Conservation (phyloP, 2,329 filamentous ascomycete species). For the Alternaria ventricosa region DNA sequence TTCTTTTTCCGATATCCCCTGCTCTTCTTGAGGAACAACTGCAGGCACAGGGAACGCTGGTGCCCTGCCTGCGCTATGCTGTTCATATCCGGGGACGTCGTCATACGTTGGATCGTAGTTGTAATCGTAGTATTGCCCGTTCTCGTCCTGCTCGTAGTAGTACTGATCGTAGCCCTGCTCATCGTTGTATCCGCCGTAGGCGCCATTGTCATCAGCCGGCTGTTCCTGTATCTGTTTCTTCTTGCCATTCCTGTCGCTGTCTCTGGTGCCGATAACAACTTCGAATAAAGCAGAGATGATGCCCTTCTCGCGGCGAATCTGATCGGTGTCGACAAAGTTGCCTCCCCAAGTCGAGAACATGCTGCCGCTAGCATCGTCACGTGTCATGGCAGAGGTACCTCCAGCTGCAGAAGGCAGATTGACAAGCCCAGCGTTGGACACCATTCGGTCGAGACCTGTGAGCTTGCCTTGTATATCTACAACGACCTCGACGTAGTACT, state of each 20-base stretch:
- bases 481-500: conserved; percentile 91
- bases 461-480: conserved; percentile 90
- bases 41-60: conserved; percentile 62
- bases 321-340: conserved; percentile 85
- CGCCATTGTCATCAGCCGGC: conserved; percentile 16
- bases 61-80: conserved; percentile 39
- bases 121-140: conserved; percentile 43
- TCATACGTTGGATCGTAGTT: conserved; percentile 41
- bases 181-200: conserved; percentile 32
- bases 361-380: conserved; percentile 51
- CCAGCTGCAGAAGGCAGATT: conserved; percentile 52
- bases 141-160: conserved; percentile 42
- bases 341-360: conserved; percentile 64
- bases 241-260: conserved; percentile 67
- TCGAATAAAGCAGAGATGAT: conserved; percentile 90
- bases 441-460: conserved; percentile 72
- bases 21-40: conserved; percentile 62
- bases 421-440: conserved; percentile 63
- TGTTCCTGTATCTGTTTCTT: conserved; percentile 41
- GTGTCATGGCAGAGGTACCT: conserved; percentile 44
- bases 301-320: conserved; percentile 84
- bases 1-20: conserved; percentile 79
- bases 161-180: conserved; percentile 30
- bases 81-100: conserved; percentile 37
- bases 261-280: conserved; percentile 82